Conservation (phyloP, 2,329 filamentous ascomycete species). For the Xylariaceae sp. region DNA sequence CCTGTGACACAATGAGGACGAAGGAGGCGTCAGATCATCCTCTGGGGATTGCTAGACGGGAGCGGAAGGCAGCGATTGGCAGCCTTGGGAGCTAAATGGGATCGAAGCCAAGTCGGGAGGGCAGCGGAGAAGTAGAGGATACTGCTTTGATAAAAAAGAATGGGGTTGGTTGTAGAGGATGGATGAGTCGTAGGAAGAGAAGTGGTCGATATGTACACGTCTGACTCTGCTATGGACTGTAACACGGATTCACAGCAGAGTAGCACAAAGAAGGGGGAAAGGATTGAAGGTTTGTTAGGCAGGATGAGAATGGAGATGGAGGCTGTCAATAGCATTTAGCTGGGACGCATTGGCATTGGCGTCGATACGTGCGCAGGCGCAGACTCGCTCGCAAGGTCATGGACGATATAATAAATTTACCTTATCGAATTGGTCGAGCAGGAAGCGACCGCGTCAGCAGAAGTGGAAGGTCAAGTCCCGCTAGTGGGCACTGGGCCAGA, state of each 20-base stretch:
- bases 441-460: conserved; percentile 9
- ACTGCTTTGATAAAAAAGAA: background rate
- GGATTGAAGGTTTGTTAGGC: background rate
- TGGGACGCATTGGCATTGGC: background rate
- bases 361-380: no score
- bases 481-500: background rate
- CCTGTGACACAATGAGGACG: conserved; percentile 18
- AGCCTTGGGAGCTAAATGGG: conserved; percentile 2
- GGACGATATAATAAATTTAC: conserved; percentile 3
- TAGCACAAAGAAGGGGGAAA: conserved; percentile 1
- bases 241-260: background rate
- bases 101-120: conserved; percentile 6
- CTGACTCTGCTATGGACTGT: background rate
- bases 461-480: background rate
- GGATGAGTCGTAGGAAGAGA: conserved; percentile 2
- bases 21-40: conserved; percentile 28
- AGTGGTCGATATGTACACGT: background rate
- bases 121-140: conserved; percentile 1
- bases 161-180: background rate
- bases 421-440: conserved; percentile 3
- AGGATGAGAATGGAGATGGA: background rate
- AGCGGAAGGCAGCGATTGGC: background rate
- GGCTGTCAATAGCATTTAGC: background rate
- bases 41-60: background rate
- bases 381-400: no score